Evolutionary conservation across 176 grass and related monocot species (phyloP).

Genomic region (Phyllostachys edulis): DNA sequence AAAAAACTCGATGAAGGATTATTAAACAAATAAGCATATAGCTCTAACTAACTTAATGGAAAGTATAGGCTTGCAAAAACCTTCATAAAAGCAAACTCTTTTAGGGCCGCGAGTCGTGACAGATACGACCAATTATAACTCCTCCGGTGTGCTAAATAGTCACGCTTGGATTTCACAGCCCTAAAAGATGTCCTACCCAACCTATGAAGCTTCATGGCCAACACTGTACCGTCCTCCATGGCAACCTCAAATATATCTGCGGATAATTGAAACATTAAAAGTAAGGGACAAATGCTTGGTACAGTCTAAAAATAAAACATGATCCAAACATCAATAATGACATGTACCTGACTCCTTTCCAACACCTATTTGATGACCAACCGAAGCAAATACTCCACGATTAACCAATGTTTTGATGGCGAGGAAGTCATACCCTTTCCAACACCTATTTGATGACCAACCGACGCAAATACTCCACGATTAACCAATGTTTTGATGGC

Average conservation of each 20-base stretch:
- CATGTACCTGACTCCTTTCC: conserved; percentile 86
- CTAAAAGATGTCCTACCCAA: conserved; percentile 91
- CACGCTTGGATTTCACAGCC: conserved; percentile 95
- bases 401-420: conserved; percentile 93
- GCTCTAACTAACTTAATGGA: neutral
- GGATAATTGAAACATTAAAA: conserved; percentile 21
- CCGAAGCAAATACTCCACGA: conserved; percentile 71
- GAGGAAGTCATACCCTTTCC: conserved; percentile 97
- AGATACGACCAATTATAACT: conserved; percentile 91
- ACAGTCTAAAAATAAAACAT: conserved; percentile 2
- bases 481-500: conserved; percentile 94
- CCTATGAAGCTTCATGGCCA: conserved; percentile 96
- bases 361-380: conserved; percentile 91
- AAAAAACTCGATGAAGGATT: neutral
- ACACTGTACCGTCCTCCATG: conserved; percentile 73
- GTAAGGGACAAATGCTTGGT: neutral
- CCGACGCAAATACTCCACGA: conserved; percentile 74
- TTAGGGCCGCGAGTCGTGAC: conserved; percentile 80
- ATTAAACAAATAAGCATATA: neutral
- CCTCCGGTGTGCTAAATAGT: conserved; percentile 76
- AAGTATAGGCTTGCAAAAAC: conserved; percentile 10
- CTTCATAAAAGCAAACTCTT: conserved; percentile 98
- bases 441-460: too few species aligned
- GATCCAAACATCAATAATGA: neutral
- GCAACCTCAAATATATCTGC: conserved; percentile 95